Conservation (phyloP, 1,284 basidiomycete genomes). For the Fomitopsis pinicola region DNA sequence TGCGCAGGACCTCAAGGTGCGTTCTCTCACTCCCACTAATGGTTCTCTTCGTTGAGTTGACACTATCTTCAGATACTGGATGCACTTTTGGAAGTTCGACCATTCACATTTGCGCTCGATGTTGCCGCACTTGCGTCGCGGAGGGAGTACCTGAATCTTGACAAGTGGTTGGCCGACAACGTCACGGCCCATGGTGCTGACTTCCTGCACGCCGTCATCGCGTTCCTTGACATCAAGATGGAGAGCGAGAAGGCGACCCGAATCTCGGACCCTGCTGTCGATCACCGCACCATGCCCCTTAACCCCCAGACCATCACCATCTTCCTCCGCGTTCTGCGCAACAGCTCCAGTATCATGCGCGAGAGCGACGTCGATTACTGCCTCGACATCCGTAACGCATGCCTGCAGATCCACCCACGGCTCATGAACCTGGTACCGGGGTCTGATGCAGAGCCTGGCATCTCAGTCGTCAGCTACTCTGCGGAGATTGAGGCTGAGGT, state of each 20-base stretch:
- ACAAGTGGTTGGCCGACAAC: constrained; percentile 93
- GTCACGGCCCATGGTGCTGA: constrained; percentile 78
- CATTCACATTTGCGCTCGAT: constrained; percentile 87
- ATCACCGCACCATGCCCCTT: constrained; percentile 78
- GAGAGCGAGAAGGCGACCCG: constrained; percentile 80
- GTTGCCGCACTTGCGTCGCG: constrained; percentile 91
- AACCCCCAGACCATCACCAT: constrained; percentile 88
- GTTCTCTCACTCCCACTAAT: constrained; percentile 15
- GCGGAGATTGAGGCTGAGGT: constrained; percentile 91
- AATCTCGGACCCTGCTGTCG: constrained; percentile 73
- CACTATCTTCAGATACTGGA: constrained; percentile 72
- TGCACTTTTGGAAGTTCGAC: constrained; percentile 81
- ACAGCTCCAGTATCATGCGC: constrained; percentile 63
- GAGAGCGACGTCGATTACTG: constrained; percentile 85
- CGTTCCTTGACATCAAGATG: constrained; percentile 90
- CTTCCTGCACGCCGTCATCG: constrained; percentile 84
- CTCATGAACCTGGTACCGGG: constrained; percentile 94
- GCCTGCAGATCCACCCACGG: constrained; percentile 93
- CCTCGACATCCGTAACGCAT: constrained; percentile 89
- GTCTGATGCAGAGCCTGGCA: constrained; percentile 87
- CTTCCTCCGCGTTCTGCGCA: constrained; percentile 83
- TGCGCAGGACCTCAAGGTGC: constrained; percentile 89
- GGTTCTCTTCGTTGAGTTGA: neutral
- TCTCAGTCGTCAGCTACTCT: constrained; percentile 85
- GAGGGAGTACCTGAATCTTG: constrained; percentile 91